Evolutionary conservation across 495 filamentous ascomycete species (phyloP), one percentile per base, ranked within the genome.

Genomic region (Hypoxylon lenormandii): DNA sequence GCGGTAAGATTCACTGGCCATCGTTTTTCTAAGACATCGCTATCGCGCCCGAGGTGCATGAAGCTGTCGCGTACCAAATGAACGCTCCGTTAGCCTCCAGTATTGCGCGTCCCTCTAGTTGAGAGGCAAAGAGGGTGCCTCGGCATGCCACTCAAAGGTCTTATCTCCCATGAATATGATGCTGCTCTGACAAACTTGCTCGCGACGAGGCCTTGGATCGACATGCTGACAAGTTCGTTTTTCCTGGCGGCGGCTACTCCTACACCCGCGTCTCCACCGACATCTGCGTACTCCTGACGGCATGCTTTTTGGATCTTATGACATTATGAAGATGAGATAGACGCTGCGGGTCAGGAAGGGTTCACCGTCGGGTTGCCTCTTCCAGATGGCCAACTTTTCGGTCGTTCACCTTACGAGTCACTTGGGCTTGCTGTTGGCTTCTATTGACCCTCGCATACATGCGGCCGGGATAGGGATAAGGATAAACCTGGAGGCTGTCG

Each of bases 161-260:
- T 18, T 48, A 19, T 43, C 16, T 43, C 13, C 15, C 16, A 43
- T 30, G 13, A 16, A 22, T 2, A 12, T 36, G 43, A 53, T 52
- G 15, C 21, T 26, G 52, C 54, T 43, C 38, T 60, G 21, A 3
- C 13, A 64, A n/a, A 58, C 19, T 55, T 54, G 60, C 54, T 55
- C 22, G 30, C 30, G 18, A 21, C 38, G n/a, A 28, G 18, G 21
- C n/a, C 49, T 21, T 48, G 30, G 47, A 54, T 33, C 23, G 26
- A 58, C 33, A 48, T 15, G 26, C 19, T 21, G 55, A 22, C 43
- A 38, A 45, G 38, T 63, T 54, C 15, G 56, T 57, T 42, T 42
- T 47, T 37, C 21, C 68, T 63, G 68, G 68, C 68, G 68, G 68
- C 68, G 68, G 68, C 68, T 71, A 48, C 68, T 71, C 68, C 56